Evolutionary conservation across 2,329 filamentous ascomycete genomes (phyloP).

Genomic region (Ceratocystis colombiana): DNA sequence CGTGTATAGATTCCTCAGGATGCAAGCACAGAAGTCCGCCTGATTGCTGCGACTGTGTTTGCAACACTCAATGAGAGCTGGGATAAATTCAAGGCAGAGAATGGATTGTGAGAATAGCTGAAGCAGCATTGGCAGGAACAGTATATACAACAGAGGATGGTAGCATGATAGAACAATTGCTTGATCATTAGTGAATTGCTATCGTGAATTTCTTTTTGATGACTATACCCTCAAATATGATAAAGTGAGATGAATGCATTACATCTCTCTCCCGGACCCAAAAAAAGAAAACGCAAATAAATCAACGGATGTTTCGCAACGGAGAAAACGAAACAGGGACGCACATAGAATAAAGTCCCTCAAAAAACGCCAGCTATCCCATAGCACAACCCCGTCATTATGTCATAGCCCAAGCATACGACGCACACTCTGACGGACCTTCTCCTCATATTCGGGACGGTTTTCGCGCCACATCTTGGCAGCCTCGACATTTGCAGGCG

Average conservation of each 20-base stretch:
- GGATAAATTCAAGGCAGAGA: conserved; percentile 63
- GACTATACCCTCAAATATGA: conserved; percentile 8
- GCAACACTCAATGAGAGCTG: conserved; percentile 61
- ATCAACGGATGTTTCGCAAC: neutral
- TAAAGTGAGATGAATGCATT: conserved; percentile 10
- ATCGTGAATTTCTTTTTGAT: conserved; percentile 22
- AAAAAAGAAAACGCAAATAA: conserved; percentile 8
- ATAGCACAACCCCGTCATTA: neutral
- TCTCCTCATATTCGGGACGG: conserved; percentile 71
- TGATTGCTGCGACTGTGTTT: conserved; percentile 57
- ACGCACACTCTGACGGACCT: conserved; percentile 73
- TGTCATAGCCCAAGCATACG: conserved; percentile 61
- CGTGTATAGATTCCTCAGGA: conserved; percentile 49
- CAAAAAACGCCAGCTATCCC: neutral
- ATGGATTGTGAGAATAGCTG: conserved; percentile 43
- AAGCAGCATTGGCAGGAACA: neutral
- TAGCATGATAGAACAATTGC: neutral
- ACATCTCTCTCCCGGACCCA: neutral
- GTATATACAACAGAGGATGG: neutral
- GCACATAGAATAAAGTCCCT: neutral
- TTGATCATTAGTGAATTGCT: conserved; percentile 9
- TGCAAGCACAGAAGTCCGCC: conserved; percentile 53
- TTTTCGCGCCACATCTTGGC: conserved; percentile 92
- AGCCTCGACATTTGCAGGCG: conserved; percentile 89
- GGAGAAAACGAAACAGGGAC: neutral